Conservation (phyloP, 257 asterid genomes). For the Solanum chaucha region DNA sequence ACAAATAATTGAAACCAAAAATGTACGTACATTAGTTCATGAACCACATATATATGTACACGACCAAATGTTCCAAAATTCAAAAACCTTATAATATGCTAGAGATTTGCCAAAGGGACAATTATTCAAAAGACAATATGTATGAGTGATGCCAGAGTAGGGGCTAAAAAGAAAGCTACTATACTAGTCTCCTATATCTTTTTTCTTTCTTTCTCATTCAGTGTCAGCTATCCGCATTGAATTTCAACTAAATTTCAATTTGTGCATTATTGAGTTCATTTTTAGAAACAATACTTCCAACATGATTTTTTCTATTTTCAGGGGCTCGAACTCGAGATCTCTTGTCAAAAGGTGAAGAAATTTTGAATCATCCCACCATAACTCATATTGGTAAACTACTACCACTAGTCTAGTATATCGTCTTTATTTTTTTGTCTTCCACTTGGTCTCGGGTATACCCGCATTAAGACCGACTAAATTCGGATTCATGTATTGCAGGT, state of each 20-base stretch:
- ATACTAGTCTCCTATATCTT: background rate
- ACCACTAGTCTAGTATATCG: background rate
- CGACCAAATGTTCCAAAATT: background rate
- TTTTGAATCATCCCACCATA: background rate
- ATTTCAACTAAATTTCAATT: background rate
- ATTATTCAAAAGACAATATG: background rate
- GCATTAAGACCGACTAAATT: background rate
- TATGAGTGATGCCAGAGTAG: background rate
- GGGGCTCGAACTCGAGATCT: background rate
- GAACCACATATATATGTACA: background rate
- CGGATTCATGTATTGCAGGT: background rate
- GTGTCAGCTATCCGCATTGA: accelerated
- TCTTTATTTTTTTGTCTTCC: background rate
- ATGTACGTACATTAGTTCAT: background rate
- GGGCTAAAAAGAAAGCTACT: background rate
- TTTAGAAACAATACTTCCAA: background rate
- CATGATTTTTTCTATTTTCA: background rate
- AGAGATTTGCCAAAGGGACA: background rate
- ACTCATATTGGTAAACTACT: background rate
- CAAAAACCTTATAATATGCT: background rate
- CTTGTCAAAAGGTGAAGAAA: background rate
- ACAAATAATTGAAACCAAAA: background rate
- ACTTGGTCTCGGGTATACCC: background rate
- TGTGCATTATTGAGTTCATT: accelerated
- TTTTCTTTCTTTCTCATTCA: accelerated